Evolutionary conservation across 805 yeast species (phyloP), one percentile per base, ranked within the genome.

Genomic region (Ogataea allantospora): DNA sequence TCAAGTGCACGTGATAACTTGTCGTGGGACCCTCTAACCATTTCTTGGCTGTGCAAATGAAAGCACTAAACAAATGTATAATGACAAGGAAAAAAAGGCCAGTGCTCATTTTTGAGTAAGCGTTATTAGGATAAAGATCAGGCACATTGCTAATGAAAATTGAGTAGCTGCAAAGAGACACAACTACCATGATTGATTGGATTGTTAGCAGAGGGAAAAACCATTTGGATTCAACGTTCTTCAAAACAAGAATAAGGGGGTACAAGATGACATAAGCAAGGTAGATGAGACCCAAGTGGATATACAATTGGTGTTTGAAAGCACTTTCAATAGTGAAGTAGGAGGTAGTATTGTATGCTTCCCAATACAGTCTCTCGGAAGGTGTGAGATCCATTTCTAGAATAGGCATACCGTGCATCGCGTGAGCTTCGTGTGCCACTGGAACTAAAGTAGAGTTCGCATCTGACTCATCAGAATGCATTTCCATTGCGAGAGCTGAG

Each of bases 321-420:
- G 77, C 70, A 2, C 72, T 50, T 0, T 70, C 71, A 9, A 75
- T 54, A 6, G 75, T 78, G 63, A 86, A 78, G 58, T 72, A 88
- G 3, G 87, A 80, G 2, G 91, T 82, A 10, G 95, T 78, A 54
- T 84, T 78, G 62, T 88, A 89, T 17, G 62, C 57, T 33, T 78
- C 79, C 97, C 97, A 89, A 60, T 73, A 89, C 18, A 70, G 57
- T 38, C 78, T 66, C 59, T 88, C 96, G 30, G 78, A 83, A 0
- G 89, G 82, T 12, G 79, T 70, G 33, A 89, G 69, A 13, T 75
- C 54, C 2, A 84, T 82, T 18, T 78, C 65, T 30, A 88, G 67
- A 28, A 89, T 85, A 1, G 95, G 89, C 47, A 75, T 53, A 0
- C 95, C 95, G 54, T 87, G 95, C 33, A 61, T 56, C 53, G 77